phyloP scores from a whole-genome alignment of 108 stramenopile genomes.

The Cyclotella choctawhatcheeana region DNA sequence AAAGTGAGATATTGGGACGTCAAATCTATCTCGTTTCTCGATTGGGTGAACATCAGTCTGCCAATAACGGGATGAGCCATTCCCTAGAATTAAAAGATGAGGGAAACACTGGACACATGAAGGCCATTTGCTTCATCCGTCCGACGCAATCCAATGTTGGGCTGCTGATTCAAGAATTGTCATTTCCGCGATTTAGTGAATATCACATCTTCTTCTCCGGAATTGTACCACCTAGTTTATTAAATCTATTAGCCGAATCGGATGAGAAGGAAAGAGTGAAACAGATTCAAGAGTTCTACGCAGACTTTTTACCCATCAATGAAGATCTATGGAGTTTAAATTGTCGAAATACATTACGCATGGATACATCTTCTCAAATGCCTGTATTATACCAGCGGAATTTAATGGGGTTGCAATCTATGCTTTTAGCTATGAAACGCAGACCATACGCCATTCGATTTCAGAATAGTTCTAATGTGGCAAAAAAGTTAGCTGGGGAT shows the following conservation, averaged over 20 bases:
- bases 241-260: constrained; percentile 90
- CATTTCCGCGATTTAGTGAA: constrained; percentile 85
- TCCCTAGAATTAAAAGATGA: constrained; percentile 57
- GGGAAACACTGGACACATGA: constrained; percentile 76
- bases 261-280: constrained; percentile 86
- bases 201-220: constrained; percentile 98
- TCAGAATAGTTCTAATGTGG: constrained; percentile 79
- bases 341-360: constrained; percentile 76
- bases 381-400: constrained; percentile 87
- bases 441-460: constrained; percentile 92
- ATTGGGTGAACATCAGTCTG: constrained; percentile 60
- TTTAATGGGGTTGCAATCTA: constrained; percentile 84
- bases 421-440: constrained; percentile 88
- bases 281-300: constrained; percentile 98
- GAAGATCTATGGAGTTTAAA: constrained; percentile 93
- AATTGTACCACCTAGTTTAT: constrained; percentile 71
- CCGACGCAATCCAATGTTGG: constrained; percentile 89
- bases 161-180: constrained; percentile 80
- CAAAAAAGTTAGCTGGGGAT: constrained; percentile 84
- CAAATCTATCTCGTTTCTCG: constrained; percentile 89
- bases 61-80: constrained; percentile 23
- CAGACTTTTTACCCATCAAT: constrained; percentile 96
- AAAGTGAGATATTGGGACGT: constrained; percentile 84
- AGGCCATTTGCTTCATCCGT: constrained; percentile 92
- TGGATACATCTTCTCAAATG: constrained; percentile 75